A percentile compares a stretch with the other conserved stretches of the same genome.
These are phyloP conservation scores for Cladophialophora chaetospira DNA, from an alignment of 2,329 filamentous ascomycete species.

Conservation along the genomic window DNA sequence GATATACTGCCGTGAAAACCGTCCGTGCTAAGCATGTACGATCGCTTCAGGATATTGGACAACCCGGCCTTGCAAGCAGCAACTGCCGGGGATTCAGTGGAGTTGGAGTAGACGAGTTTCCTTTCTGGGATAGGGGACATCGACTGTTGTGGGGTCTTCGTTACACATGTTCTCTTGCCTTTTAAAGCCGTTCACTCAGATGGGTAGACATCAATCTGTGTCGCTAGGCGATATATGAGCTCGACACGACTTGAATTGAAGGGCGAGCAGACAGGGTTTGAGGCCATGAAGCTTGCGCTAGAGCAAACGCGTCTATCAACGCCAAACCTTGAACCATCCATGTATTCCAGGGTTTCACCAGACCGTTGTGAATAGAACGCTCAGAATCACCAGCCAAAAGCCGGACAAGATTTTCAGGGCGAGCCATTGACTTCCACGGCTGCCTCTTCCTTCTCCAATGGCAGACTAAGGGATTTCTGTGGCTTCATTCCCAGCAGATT, in stretches of 20 bases:
- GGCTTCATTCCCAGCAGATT: slow-evolving; percentile 70
- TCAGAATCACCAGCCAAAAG: neutral
- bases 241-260: too few relatives aligned
- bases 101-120: neutral
- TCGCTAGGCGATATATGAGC: too few relatives aligned
- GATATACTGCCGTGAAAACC: slow-evolving; percentile 5
- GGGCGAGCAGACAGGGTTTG: too few relatives aligned
- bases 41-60: neutral
- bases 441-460: slow-evolving; percentile 21
- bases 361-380: neutral
- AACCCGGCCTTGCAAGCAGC: neutral
- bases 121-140: neutral
- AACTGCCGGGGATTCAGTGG: slow-evolving; percentile 6
- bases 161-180: neutral
- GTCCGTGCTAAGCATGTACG: neutral
- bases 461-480: slow-evolving; percentile 46
- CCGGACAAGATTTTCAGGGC: neutral
- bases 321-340: too few relatives aligned
- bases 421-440: neutral
- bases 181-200: neutral
- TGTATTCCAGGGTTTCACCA: too few relatives aligned
- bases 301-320: too few relatives aligned
- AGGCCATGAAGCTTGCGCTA: too few relatives aligned
- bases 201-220: too few relatives aligned
- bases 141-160: slow-evolving; percentile 5